Evolutionary conservation across 257 asterid genomes (phyloP), one percentile per base, ranked within the genome.

Genomic region (Solanum pennellii): DNA sequence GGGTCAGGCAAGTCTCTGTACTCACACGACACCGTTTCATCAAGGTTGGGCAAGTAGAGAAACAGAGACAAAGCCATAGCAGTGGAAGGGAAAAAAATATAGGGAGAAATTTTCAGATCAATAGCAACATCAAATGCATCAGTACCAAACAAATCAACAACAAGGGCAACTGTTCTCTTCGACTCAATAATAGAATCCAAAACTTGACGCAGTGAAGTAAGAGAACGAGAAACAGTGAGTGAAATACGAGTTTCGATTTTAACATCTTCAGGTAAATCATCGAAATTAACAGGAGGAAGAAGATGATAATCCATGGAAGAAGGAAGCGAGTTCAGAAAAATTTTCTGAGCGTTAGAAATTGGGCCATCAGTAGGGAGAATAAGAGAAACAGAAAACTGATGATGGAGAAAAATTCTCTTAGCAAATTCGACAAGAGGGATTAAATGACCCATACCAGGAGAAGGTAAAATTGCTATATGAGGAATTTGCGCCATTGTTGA

Each of bases 61-160:
- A 95, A 87, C 79, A 95, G 44, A 0, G 95, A 93, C 74, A 95
- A 60, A 14, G 76, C 79, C 94, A 91, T 90, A 45, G 98, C 98
- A 3, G 94, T 93, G 9, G 99, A 77, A 15, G 97, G 95, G 44
- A 0, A 95, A 87, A 96, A 94, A 37, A 95, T 89, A 37, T 89
- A 95, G 1, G 89, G 83, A 0, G 98, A 91, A 25, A 95, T 42
- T 2, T 85, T 35, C 59, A 94, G 88, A 37, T 95, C 94, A 0
- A 9, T 12, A 3, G 96, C 97, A 7, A 90, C 92, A 14, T 95
- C 98, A 39, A 96, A 93, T 7, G 89, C 95, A 83, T 95, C 98
- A 11, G 98, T 93, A 18, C 95, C 99, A 65, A 96, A 96, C 25
- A 96, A 92, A 65, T 96, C 99, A 45, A 92, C 95, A 13, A 96